Base-by-base conservation (phyloP, 192 early-diverging fungal species). In the Phycomyces blakesleeanus region DNA sequence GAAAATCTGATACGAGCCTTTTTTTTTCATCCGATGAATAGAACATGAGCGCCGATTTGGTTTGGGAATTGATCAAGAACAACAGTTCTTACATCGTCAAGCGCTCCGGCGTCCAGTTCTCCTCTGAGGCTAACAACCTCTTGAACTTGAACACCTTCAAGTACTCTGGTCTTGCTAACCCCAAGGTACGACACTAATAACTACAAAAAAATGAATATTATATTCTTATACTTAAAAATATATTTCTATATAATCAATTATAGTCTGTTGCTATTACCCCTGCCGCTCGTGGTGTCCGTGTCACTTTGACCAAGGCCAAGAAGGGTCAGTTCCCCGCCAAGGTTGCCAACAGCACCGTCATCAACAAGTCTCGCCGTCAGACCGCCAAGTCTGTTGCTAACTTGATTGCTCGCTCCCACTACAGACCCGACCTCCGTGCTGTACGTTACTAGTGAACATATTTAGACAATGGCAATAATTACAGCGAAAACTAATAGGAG, bases 51-150 rank as follows among this genome's bases (percentile, higher is more conserved):
- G 38, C 69, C 40, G 73, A 75, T 55, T 69, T 76, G 44, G 64
- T 76, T 26, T 76, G 84, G 77, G 78, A 82, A 71, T 81, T 86
- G 74, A 83, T 89, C 80, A 88, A 86, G 79, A 85, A 89, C 69
- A 81, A 78, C 72, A 85, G 81, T 76, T 84, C 87, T 64, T 94
- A 84, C 81, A 76, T 94, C 57, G 84, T 93, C 67, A 94, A 94
- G 85, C 82, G 90, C 47, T 78, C 80, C 71, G 90, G 90, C 53
- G 77, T 78, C 61, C 79, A 87, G 71, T 82, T 93, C 77, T 84
- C 81, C 61, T 64, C 83, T 25, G 91, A 93, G 76, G 75, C 81
- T 59, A 79, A 81, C 57, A 93, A 92, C 85, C 76, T 93, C 64
- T 74, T 76, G 67, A 93, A 94, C 79, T 62, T 77, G 68, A 85